Conservation (phyloP, 2,329 filamentous ascomycete genomes). For the Sclerotiophoma versabilis region DNA sequence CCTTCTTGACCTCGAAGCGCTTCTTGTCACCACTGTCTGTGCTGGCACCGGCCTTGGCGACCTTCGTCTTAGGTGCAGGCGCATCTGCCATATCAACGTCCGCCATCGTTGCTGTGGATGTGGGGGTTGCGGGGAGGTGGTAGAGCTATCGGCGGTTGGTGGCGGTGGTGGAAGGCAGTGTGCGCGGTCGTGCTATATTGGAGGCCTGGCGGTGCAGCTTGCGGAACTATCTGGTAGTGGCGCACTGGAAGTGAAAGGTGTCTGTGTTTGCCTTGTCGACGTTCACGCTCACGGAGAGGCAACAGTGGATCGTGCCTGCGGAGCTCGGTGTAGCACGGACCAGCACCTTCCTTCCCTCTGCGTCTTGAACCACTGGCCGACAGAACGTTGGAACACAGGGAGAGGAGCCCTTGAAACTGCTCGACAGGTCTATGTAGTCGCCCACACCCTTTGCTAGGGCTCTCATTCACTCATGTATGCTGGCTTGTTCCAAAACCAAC, state of each 20-base stretch:
- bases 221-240: conserved; percentile 11
- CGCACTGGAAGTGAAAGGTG: background rate
- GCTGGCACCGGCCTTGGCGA: conserved; percentile 60
- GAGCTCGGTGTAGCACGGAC: conserved; percentile 11
- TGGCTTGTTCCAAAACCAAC: background rate
- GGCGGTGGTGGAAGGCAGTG: background rate
- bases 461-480: background rate
- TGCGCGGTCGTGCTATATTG: background rate
- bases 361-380: conserved; percentile 2
- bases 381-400: background rate
- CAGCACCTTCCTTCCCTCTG: conserved; percentile 5
- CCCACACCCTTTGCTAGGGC: background rate
- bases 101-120: conserved; percentile 68
- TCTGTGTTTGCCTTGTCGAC: conserved; percentile 4
- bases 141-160: background rate
- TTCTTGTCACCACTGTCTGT: conserved; percentile 73
- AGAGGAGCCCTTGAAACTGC: background rate
- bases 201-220: conserved; percentile 1
- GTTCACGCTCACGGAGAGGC: conserved; percentile 6
- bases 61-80: conserved; percentile 62
- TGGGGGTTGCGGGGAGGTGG: conserved; percentile 25
- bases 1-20: conserved; percentile 99
- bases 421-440: background rate
- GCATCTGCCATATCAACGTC: conserved; percentile 98
- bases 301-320: conserved; percentile 15